Evolutionary conservation across 345 rosid genomes (phyloP).

Genomic region (Brassica nigra): DNA sequence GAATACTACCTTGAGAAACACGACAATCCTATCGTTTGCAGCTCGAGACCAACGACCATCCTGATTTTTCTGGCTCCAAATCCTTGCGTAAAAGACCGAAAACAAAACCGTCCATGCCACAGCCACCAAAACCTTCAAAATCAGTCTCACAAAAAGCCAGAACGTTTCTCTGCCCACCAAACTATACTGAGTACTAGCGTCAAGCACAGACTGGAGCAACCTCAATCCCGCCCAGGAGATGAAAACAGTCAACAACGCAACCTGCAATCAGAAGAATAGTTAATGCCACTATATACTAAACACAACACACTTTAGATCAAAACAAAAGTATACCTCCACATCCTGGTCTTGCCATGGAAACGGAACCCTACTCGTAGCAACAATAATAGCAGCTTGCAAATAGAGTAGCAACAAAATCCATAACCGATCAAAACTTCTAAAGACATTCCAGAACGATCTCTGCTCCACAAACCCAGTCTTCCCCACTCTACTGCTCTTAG

Average conservation of each 20-base stretch:
- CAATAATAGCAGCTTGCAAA: slow-evolving; percentile 76
- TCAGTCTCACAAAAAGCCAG: slow-evolving; percentile 72
- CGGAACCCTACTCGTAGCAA: slow-evolving; percentile 60
- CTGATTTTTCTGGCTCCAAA: slow-evolving; percentile 75
- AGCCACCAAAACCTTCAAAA: slow-evolving; percentile 67
- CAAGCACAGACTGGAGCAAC: slow-evolving; percentile 72
- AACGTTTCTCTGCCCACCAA: slow-evolving; percentile 67
- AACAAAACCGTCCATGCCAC: slow-evolving; percentile 74
- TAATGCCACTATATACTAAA: slow-evolving; percentile 2
- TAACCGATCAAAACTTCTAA: slow-evolving; percentile 83
- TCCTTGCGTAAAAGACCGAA: slow-evolving; percentile 69
- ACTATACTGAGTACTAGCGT: slow-evolving; percentile 86
- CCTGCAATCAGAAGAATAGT: slow-evolving; percentile 49
- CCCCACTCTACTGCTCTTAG: slow-evolving; percentile 66
- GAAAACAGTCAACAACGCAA: slow-evolving; percentile 72
- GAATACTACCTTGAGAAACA: slow-evolving; percentile 65
- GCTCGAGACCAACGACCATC: slow-evolving; percentile 61
- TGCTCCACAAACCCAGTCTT: slow-evolving; percentile 98
- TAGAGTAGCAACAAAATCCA: slow-evolving; percentile 83
- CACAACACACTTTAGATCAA: slow-evolving; percentile 12
- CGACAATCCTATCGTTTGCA: slow-evolving; percentile 57
- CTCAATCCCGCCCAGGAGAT: slow-evolving; percentile 82
- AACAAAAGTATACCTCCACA: slow-evolving; percentile 48
- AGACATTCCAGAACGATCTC: slow-evolving; percentile 84
- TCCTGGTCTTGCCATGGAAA: slow-evolving; percentile 66